Evolutionary conservation across 495 filamentous ascomycete species (phyloP), one percentile per base, ranked within the genome.

Genomic region (Penicillium egyptiacum): DNA sequence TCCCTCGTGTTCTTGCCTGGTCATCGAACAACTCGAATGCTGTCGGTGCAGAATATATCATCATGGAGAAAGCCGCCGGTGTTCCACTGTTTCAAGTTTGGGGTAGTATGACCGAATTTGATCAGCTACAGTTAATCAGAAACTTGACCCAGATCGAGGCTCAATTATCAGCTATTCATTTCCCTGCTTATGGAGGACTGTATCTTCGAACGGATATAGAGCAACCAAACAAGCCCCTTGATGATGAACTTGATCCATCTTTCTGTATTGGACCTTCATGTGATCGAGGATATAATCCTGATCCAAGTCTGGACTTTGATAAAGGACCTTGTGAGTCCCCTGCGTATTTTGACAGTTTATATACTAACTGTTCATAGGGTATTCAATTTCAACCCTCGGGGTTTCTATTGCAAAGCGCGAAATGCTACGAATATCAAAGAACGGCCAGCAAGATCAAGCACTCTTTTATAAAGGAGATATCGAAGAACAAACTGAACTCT

Each of bases 61-160:
- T 75, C 19, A 75, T 75, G 69, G 74, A 72, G 50, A 73, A 72
- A 47, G 71, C 67, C 9, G 25, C 59, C 28, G 74, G 71, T 7
- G 53, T 74, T 49, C 72, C 60, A 33, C 57, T 76, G 7, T 73
- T 61, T 47, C 40, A 69, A 39, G 43, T 47, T 40, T 76, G 68
- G 72, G 58, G 44, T 5, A 42, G 53, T 4, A 65, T 75, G 56
- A 47, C 35, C 0, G 51, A 65, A 33, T 26, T 55, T 10, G 60
- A 75, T 5, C 60, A 63, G 48, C 52, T 71, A 2, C 31, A 67
- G 41, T 53, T 77, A 5, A 70, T 77, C 14, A 59, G 63, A 37
- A 56, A 63, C 30, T 46, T 76, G 22, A 68, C 64, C 0, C 23
- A 60, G 25, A 50, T 71, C 11, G 63, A 77, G 59, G 60, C 52